A percentile compares a stretch with the other conserved stretches of the same genome.
These are phyloP conservation scores for Boletus eberwhitei DNA, from an alignment of 768 basidiomycete genomes.

Conservation along the genomic window DNA sequence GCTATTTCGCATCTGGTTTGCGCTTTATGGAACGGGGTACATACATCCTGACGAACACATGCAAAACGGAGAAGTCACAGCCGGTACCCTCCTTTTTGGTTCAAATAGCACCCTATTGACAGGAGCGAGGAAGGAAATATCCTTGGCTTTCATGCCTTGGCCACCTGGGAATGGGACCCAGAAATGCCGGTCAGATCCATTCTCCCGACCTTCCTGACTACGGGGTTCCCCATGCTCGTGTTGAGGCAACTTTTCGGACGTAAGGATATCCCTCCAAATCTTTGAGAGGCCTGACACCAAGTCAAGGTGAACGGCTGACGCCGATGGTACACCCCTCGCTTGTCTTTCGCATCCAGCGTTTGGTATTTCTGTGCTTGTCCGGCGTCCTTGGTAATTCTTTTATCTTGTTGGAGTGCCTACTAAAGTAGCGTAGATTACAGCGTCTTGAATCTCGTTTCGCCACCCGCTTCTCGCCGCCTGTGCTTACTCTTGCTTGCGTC, in stretches of 20 bases:
- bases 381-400: slow-evolving; percentile 30
- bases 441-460: slow-evolving; percentile 18
- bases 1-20: slow-evolving; percentile 29
- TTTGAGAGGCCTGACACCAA: slow-evolving; percentile 3
- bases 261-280: slow-evolving; percentile 16
- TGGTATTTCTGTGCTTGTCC: slow-evolving; percentile 31
- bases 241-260: slow-evolving; percentile 16
- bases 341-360: slow-evolving; percentile 32
- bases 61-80: slow-evolving; percentile 39
- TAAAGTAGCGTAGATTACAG: slow-evolving; percentile 25
- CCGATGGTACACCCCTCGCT: slow-evolving; percentile 4
- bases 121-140: slow-evolving; percentile 23
- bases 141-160: slow-evolving; percentile 26
- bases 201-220: slow-evolving; percentile 31
- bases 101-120: slow-evolving; percentile 4
- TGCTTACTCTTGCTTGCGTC: slow-evolving; percentile 32
- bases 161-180: slow-evolving; percentile 39
- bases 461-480: slow-evolving; percentile 16
- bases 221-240: slow-evolving; percentile 31
- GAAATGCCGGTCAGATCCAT: slow-evolving; percentile 36
- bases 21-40: slow-evolving; percentile 35
- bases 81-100: slow-evolving; percentile 26
- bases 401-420: neutral
- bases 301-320: slow-evolving; percentile 10
- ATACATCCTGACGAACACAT: slow-evolving; percentile 43